Conservation (phyloP, 2,329 filamentous ascomycete species). For the Alternaria gansuensis region DNA sequence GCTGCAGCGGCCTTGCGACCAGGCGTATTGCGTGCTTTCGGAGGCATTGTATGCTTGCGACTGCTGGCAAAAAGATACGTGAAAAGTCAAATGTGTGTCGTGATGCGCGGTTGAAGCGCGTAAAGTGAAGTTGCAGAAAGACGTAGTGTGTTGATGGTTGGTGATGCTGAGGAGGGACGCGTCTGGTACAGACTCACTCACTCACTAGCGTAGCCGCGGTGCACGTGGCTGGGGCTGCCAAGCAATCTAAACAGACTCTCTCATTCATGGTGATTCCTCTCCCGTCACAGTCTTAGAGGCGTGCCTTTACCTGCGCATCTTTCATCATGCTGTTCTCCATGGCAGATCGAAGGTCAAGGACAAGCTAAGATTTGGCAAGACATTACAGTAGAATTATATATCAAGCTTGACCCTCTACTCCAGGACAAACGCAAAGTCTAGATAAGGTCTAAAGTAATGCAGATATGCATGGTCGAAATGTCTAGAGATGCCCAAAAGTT, state of each 20-base stretch:
- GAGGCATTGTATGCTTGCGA: constrained; percentile 22
- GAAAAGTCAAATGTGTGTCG: background rate
- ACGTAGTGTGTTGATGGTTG: background rate
- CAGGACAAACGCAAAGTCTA: background rate
- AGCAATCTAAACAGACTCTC: background rate
- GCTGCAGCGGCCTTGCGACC: constrained; percentile 23
- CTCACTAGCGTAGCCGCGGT: background rate
- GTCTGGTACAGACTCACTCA: background rate
- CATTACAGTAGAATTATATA: background rate
- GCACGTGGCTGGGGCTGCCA: background rate
- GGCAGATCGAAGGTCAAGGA: background rate
- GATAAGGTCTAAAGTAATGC: background rate
- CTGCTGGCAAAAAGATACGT: background rate
- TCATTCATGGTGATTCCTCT: background rate
- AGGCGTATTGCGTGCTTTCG: constrained; percentile 22
- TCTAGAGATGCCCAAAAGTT: background rate
- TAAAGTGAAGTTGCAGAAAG: background rate
- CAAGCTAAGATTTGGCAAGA: background rate
- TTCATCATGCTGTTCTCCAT: background rate
- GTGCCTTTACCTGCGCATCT: background rate
- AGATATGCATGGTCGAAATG: background rate
- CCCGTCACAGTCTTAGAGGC: background rate
- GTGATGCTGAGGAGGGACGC: background rate
- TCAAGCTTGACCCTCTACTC: background rate
- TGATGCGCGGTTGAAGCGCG: background rate